Conservation (phyloP, 768 basidiomycete genomes). For the Cystobasidium onofrii region DNA sequence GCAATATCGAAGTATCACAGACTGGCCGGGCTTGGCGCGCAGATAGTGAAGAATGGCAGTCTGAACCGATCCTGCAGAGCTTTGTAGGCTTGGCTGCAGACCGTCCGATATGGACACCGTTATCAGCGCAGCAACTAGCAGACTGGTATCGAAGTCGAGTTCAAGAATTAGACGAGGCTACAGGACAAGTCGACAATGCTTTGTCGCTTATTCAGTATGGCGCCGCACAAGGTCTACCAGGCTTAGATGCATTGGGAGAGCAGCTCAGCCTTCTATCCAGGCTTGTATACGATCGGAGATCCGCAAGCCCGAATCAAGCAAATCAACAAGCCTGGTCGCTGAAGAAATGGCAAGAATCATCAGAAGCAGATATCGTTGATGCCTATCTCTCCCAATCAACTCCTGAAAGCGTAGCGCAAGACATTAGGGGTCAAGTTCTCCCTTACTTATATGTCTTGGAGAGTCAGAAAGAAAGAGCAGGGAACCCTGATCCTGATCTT, state of each 20-base stretch:
- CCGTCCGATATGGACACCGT: slow-evolving; percentile 42
- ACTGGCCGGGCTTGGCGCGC: slow-evolving; percentile 15
- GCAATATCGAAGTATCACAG: slow-evolving; percentile 48
- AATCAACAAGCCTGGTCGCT: slow-evolving; percentile 62
- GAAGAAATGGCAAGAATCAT: slow-evolving; percentile 61
- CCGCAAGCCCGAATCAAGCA: slow-evolving; percentile 41
- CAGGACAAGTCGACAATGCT: slow-evolving; percentile 71
- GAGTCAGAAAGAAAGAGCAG: slow-evolving; percentile 71
- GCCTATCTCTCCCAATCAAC: slow-evolving; percentile 71
- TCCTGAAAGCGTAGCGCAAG: slow-evolving; percentile 56
- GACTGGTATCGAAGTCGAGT: slow-evolving; percentile 69
- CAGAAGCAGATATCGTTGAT: slow-evolving; percentile 57
- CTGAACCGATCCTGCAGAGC: slow-evolving; percentile 40
- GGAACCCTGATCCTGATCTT: slow-evolving; percentile 58
- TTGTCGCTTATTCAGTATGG: slow-evolving; percentile 75
- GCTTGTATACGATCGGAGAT: slow-evolving; percentile 66
- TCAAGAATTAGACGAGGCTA: slow-evolving; percentile 55
- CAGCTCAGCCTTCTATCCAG: slow-evolving; percentile 78
- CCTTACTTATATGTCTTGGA: slow-evolving; percentile 92
- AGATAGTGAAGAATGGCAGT: background rate
- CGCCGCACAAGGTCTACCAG: slow-evolving; percentile 66
- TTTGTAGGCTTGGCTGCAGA: slow-evolving; percentile 51
- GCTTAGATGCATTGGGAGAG: slow-evolving; percentile 78
- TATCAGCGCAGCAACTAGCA: slow-evolving; percentile 54
- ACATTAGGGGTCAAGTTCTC: slow-evolving; percentile 69